A percentile compares a stretch with the other conserved stretches of the same genome.
Conservation (phyloP, 495 filamentous ascomycete species). For the Cercophora newfieldiana region DNA sequence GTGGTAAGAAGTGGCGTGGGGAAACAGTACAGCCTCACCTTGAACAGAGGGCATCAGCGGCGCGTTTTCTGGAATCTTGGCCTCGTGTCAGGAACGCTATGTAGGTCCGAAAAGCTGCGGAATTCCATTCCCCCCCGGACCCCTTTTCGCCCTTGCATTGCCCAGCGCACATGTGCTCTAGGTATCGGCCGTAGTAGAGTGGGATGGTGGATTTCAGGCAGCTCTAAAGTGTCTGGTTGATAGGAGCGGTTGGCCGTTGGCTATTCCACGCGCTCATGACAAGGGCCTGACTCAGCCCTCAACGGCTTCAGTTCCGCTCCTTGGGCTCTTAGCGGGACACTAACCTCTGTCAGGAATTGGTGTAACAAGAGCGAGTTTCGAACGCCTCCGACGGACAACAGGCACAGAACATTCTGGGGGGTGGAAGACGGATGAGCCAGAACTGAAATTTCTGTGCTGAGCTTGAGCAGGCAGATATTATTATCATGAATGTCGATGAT, state of each 20-base stretch:
- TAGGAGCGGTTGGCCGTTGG: neutral
- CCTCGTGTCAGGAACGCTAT: neutral
- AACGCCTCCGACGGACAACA: too few relatives aligned
- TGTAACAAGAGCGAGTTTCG: too few relatives aligned
- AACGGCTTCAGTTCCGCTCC: neutral
- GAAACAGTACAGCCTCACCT: too few relatives aligned
- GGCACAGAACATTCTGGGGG: too few relatives aligned
- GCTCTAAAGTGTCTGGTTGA: neutral
- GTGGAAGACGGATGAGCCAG: too few relatives aligned
- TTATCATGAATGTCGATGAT: too few relatives aligned
- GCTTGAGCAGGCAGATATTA: neutral
- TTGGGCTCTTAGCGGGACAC: too few relatives aligned
- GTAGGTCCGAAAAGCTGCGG: neutral
- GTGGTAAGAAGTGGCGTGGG: too few relatives aligned
- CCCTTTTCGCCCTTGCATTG: neutral
- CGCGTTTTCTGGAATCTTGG: neutral
- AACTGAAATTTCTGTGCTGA: neutral
- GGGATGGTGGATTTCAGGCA: neutral
- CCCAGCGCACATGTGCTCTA: neutral
- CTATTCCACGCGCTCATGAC: neutral
- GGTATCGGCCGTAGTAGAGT: neutral
- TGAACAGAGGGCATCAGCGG: too few relatives aligned
- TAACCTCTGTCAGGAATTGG: too few relatives aligned
- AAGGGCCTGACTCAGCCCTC: neutral
- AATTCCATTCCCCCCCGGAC: too few relatives aligned